These are phyloP conservation scores for Jaminaea rosea DNA, from an alignment of 1,284 basidiomycete genomes.

Conservation along the genomic window DNA sequence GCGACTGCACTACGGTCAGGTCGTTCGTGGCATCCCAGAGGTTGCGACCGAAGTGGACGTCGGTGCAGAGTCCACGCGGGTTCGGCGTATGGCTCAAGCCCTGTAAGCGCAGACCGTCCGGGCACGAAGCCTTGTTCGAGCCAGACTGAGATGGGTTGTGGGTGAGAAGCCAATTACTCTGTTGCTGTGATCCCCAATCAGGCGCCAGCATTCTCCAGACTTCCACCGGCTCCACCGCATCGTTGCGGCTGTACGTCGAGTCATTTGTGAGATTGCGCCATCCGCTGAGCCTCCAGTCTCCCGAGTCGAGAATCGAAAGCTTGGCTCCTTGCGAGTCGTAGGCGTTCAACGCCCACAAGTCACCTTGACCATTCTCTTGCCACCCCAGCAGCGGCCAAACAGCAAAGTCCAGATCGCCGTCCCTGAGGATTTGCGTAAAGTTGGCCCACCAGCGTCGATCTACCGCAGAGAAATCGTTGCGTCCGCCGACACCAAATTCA, in stretches of 20 bases:
- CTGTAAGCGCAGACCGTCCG: constrained; percentile 8
- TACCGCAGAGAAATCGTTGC: neutral
- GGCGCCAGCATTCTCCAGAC: constrained; percentile 5
- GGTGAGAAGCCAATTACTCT: constrained; percentile 3
- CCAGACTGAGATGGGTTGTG: constrained; percentile 1
- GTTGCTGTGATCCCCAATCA: constrained; percentile 2
- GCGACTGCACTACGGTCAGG: neutral
- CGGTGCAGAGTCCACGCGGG: constrained; percentile 9
- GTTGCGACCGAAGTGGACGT: constrained; percentile 5
- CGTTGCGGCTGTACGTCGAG: neutral
- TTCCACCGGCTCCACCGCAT: neutral
- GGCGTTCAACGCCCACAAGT: constrained; percentile 6
- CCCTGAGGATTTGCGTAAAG: constrained; percentile 3
- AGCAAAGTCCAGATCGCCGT: constrained; percentile 10
- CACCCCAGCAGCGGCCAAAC: constrained; percentile 12
- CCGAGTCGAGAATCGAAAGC: constrained; percentile 6
- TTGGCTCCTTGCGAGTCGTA: constrained; percentile 2
- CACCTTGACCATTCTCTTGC: constrained; percentile 7
- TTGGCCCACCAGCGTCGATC: constrained; percentile 9
- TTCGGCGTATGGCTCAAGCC: constrained; percentile 1
- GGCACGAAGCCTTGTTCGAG: constrained; percentile 5
- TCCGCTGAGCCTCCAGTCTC: constrained; percentile 6
- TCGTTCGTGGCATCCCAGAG: constrained; percentile 4
- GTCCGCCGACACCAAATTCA: constrained; percentile 9
- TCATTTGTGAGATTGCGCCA: neutral